Evolutionary conservation across 768 basidiomycete species (phyloP).

Genomic region (Porphyrellus cyaneotinctus): DNA sequence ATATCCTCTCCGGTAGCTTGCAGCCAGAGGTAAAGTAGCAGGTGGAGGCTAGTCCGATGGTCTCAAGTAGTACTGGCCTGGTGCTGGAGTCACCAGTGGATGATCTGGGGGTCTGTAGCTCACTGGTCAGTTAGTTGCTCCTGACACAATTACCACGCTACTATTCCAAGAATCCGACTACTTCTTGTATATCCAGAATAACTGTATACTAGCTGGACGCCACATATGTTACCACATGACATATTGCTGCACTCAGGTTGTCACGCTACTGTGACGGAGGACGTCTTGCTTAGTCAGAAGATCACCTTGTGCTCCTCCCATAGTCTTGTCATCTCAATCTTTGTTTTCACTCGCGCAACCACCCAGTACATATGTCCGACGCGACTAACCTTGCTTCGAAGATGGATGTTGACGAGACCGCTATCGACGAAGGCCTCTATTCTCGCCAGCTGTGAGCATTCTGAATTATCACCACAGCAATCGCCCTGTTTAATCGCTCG

Average conservation of each 20-base stretch:
- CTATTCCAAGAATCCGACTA: neutral
- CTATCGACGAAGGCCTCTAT: constrained; percentile 91
- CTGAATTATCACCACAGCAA: constrained; percentile 12
- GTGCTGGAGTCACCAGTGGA: too few species aligned
- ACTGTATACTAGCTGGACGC: neutral
- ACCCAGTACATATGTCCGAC: constrained; percentile 32
- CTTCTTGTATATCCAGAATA: neutral
- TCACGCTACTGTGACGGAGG: too few species aligned
- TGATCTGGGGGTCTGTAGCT: neutral
- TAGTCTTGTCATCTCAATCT: constrained; percentile 3
- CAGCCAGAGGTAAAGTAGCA: too few species aligned
- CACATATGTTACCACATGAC: neutral
- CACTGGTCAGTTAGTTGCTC: neutral
- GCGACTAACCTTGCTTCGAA: constrained; percentile 36
- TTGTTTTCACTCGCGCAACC: constrained; percentile 3
- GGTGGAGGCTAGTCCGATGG: too few species aligned
- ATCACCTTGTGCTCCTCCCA: neutral
- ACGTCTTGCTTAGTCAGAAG: constrained; percentile 20
- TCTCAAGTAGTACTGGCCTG: too few species aligned
- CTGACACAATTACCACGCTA: neutral
- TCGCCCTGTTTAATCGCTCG: constrained; percentile 14
- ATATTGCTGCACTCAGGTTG: too few species aligned
- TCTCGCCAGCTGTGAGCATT: constrained; percentile 82
- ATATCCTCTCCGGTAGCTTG: too few species aligned
- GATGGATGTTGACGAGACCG: constrained; percentile 84